Percentiles rank a stretch among this genome's conserved stretches.
phyloP scores from a whole-genome alignment of 352 stramenopile genomes.

The Albugo laibachii region DNA sequence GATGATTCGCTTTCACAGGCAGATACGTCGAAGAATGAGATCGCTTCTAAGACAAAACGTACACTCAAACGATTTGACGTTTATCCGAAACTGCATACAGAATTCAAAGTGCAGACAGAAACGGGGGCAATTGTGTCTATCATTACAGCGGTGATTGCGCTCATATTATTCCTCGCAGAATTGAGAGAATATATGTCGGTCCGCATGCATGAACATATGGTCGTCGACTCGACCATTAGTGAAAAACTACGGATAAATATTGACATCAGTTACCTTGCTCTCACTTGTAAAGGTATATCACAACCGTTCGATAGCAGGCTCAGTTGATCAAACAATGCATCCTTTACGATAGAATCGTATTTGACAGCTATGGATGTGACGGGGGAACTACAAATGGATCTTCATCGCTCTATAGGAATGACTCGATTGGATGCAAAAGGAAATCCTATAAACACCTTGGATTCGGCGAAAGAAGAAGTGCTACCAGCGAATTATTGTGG shows the following conservation, averaged over 20 bases:
- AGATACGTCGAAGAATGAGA: not conserved
- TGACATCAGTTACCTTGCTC: conserved; percentile 93
- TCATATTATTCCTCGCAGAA: conserved; percentile 85
- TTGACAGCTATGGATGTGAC: conserved; percentile 98
- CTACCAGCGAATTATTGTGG: conserved; percentile 82
- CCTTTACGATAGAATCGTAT: conserved; percentile 71
- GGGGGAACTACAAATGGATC: conserved; percentile 92
- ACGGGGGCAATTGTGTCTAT: conserved; percentile 74
- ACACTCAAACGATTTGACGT: conserved; percentile 75
- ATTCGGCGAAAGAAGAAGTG: conserved; percentile 19
- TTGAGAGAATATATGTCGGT: conserved; percentile 58
- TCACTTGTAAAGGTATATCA: conserved; percentile 78
- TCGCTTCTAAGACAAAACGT: conserved; percentile 7
- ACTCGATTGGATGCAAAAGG: conserved; percentile 67
- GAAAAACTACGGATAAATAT: conserved; percentile 93
- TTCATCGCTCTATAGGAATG: conserved; percentile 92
- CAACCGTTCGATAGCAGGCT: not conserved
- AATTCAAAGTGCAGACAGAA: conserved; percentile 91
- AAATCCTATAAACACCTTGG: conserved; percentile 19
- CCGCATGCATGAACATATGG: conserved; percentile 84
- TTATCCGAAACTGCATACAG: conserved; percentile 90
- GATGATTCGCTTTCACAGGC: not conserved
- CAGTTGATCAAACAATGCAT: not conserved
- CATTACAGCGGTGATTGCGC: conserved; percentile 67
- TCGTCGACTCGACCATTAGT: conserved; percentile 88